Conservation (phyloP, 192 early-diverging fungal species). For the Mortierella alpina region DNA sequence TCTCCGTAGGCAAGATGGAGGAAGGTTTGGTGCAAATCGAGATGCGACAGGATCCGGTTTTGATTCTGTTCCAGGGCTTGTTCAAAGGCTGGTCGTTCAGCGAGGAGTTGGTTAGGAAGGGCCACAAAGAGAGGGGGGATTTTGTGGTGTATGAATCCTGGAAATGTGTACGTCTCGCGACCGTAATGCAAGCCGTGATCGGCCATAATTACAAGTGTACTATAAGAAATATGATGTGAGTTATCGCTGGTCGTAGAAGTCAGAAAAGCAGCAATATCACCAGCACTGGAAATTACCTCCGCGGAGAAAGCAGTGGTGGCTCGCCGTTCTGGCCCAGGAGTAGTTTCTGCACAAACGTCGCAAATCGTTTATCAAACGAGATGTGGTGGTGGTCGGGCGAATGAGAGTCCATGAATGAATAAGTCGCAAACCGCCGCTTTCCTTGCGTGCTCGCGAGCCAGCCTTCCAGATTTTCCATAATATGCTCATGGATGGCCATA, state of each 20-base stretch:
- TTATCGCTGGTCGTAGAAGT: too few species aligned
- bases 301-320: constrained; percentile 34
- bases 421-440: constrained; percentile 37
- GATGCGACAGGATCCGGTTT: constrained; percentile 31
- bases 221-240: constrained; percentile 1
- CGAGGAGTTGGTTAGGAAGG: constrained; percentile 27
- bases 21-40: constrained; percentile 52
- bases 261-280: too few species aligned
- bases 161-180: constrained; percentile 46
- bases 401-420: constrained; percentile 53
- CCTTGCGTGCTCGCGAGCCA: constrained; percentile 35
- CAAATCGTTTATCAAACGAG: constrained; percentile 35
- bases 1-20: constrained; percentile 51
- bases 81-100: constrained; percentile 17
- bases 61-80: constrained; percentile 30
- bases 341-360: constrained; percentile 12
- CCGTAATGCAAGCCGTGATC: constrained; percentile 56
- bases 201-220: constrained; percentile 42
- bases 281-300: constrained; percentile 13
- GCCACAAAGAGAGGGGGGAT: constrained; percentile 47
- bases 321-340: constrained; percentile 33
- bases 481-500: constrained; percentile 46
- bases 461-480: constrained; percentile 49
- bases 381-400: constrained; percentile 50
- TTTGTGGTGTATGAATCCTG: constrained; percentile 53